A percentile compares a stretch with the other conserved stretches of the same genome.
Conservation (phyloP, 495 filamentous ascomycete species). For the Podospora didyma region DNA sequence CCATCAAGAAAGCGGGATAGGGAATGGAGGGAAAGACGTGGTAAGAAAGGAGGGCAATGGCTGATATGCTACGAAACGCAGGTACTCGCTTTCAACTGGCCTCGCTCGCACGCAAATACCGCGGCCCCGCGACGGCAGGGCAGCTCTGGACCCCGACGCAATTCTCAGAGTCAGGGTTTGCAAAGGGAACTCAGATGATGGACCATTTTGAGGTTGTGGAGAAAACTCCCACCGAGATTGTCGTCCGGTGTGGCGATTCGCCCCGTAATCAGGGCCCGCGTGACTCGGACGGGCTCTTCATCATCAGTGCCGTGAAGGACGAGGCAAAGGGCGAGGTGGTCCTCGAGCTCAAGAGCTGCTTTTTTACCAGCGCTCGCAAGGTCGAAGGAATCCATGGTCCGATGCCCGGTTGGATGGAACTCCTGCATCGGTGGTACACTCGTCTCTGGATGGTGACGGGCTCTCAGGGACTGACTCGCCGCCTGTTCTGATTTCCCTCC, state of each 20-base stretch:
- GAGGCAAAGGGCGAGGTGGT: conserved; percentile 55
- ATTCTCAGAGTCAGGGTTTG: conserved; percentile 51
- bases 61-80: conserved; percentile 20
- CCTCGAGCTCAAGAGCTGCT: conserved; percentile 63
- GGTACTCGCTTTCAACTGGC: conserved; percentile 62
- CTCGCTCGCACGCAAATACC: conserved; percentile 59
- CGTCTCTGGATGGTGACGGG: conserved; percentile 60
- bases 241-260: conserved; percentile 64
- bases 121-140: conserved; percentile 52
- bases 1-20: no score
- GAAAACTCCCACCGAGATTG: conserved; percentile 56
- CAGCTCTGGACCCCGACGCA: conserved; percentile 61
- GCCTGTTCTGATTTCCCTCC: no score
- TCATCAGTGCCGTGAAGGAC: conserved; percentile 62
- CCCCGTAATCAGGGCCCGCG: conserved; percentile 55
- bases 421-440: conserved; percentile 61
- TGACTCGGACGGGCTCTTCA: conserved; percentile 64
- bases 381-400: conserved; percentile 44
- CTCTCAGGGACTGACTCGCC: conserved; percentile 24
- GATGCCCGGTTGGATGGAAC: conserved; percentile 52
- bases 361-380: conserved; percentile 45
- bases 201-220: conserved; percentile 77
- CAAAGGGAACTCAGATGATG: conserved; percentile 60
- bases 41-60: no score
- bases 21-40: no score